Conservation (phyloP, 768 basidiomycete species). For the Sistotremastrum niveocremeum region DNA sequence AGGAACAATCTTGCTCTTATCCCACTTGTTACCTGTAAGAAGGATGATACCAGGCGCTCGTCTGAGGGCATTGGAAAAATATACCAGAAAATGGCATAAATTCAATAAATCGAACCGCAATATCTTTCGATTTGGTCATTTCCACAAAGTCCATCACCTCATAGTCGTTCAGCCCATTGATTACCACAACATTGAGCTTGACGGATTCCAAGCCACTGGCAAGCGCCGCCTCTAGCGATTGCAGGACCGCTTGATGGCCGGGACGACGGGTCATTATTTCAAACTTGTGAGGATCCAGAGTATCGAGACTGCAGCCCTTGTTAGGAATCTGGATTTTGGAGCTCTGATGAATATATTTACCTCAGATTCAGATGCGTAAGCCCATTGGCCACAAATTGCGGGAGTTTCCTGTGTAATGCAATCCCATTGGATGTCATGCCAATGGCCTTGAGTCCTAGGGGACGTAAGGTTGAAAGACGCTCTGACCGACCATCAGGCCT, state of each 20-base stretch:
- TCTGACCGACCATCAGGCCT: constrained; percentile 21
- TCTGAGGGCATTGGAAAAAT: constrained; percentile 4
- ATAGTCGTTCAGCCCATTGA: constrained; percentile 70
- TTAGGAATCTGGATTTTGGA: background rate
- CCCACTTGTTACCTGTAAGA: constrained; percentile 69
- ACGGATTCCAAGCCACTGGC: constrained; percentile 38
- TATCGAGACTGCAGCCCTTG: constrained; percentile 49
- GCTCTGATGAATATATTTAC: constrained; percentile 20
- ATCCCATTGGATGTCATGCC: constrained; percentile 84
- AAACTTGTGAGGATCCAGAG: constrained; percentile 76
- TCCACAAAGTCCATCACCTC: constrained; percentile 71
- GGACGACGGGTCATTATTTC: constrained; percentile 73
- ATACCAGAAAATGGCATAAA: constrained; percentile 89
- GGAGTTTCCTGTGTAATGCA: constrained; percentile 58
- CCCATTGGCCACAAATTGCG: constrained; percentile 51
- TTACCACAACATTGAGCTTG: constrained; percentile 77
- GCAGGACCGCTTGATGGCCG: constrained; percentile 66
- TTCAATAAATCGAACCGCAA: constrained; percentile 80
- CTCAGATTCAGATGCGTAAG: constrained; percentile 58
- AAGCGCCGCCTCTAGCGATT: constrained; percentile 51
- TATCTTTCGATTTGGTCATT: constrained; percentile 45
- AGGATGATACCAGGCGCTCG: background rate
- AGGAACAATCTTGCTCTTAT: constrained; percentile 67
- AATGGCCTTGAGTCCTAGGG: constrained; percentile 53
- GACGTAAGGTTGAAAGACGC: constrained; percentile 45